Percentiles rank a stretch among this genome's conserved stretches.
phyloP scores from a whole-genome alignment of 768 basidiomycete species.

The Leccinum incarnatum region DNA sequence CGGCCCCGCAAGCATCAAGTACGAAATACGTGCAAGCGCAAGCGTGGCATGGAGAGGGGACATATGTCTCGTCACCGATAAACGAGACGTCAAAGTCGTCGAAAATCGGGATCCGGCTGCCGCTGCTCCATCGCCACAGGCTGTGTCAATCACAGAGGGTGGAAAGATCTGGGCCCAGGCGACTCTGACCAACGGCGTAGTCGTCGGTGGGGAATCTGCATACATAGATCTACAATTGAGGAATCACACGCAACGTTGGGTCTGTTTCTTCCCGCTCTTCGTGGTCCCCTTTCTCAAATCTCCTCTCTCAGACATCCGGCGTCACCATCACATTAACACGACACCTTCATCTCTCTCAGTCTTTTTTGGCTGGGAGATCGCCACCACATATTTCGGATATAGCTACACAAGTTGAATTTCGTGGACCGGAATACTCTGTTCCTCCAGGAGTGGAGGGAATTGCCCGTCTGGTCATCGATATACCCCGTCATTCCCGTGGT shows the following conservation, averaged over 20 bases:
- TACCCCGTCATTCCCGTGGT: constrained; percentile 64
- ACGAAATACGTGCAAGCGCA: constrained; percentile 71
- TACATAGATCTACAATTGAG: constrained; percentile 77
- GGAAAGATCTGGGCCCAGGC: constrained; percentile 81
- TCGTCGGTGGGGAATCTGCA: constrained; percentile 66
- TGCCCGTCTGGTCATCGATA: constrained; percentile 75
- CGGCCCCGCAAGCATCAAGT: constrained; percentile 63
- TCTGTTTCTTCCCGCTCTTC: constrained; percentile 25
- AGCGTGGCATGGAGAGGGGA: constrained; percentile 77
- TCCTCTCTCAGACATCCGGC: constrained; percentile 57
- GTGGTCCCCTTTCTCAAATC: constrained; percentile 3
- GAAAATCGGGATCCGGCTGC: constrained; percentile 43
- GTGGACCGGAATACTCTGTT: constrained; percentile 72
- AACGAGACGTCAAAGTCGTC: constrained; percentile 60
- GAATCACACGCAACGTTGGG: constrained; percentile 82
- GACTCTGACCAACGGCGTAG: constrained; percentile 55
- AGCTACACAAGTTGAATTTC: constrained; percentile 64
- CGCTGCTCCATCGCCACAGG: constrained; percentile 46
- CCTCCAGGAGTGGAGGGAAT: constrained; percentile 74
- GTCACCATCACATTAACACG: constrained; percentile 60
- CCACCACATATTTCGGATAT: constrained; percentile 59
- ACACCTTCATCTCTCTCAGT: constrained; percentile 53
- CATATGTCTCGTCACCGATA: constrained; percentile 62
- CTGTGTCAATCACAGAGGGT: constrained; percentile 66
- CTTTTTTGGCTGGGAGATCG: constrained; percentile 20